A percentile compares a stretch with the other conserved stretches of the same genome.
These are phyloP conservation scores for Fusarium chaquense DNA, from an alignment of 2,329 filamentous ascomycete species.

Conservation along the genomic window DNA sequence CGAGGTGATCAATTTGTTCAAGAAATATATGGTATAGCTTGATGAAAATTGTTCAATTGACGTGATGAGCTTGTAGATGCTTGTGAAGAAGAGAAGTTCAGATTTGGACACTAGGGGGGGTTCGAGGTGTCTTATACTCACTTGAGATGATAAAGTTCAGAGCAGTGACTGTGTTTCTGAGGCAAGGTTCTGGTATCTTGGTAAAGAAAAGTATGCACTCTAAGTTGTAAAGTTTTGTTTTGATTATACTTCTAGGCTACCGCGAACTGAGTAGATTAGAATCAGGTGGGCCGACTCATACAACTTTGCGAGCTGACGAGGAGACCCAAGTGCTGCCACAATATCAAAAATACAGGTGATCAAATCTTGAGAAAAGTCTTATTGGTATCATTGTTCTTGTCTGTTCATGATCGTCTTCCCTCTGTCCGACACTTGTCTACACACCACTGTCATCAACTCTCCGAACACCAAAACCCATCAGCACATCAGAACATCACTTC, in stretches of 20 bases:
- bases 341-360: background rate
- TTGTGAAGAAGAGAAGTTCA: background rate
- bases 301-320: background rate
- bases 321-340: background rate
- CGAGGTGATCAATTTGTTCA: no score
- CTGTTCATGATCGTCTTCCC: accelerated
- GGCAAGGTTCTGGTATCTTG: background rate
- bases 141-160: background rate
- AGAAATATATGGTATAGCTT: no score
- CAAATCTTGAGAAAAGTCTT: background rate
- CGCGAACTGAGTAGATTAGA: background rate
- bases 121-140: background rate
- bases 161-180: background rate
- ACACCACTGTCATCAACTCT: background rate
- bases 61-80: no score
- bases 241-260: background rate
- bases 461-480: background rate
- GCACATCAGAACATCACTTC: background rate
- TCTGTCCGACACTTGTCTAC: background rate
- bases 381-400: background rate
- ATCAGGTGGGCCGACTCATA: background rate
- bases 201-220: background rate
- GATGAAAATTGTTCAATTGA: no score
- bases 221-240: background rate
- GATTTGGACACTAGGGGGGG: accelerated